These are phyloP conservation scores for Diaporthe citriasiana DNA, from an alignment of 2,329 filamentous ascomycete genomes.

Conservation along the genomic window DNA sequence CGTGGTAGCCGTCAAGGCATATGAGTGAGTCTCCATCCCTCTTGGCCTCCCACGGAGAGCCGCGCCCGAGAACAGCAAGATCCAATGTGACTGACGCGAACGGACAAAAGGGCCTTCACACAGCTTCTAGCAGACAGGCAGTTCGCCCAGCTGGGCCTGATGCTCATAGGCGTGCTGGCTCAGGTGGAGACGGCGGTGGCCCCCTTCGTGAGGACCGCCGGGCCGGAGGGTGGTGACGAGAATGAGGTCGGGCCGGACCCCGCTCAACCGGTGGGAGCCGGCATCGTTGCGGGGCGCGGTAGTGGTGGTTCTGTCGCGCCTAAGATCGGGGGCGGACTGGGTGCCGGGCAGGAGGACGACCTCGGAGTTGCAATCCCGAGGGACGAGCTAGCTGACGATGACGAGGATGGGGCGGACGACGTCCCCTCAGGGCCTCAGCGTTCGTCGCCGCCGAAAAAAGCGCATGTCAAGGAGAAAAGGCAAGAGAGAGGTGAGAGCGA, in stretches of 20 bases:
- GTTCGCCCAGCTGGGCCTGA: constrained; percentile 78
- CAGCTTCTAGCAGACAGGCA: constrained; percentile 80
- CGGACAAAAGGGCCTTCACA: constrained; percentile 71
- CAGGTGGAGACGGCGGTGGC: constrained; percentile 65
- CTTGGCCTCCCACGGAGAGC: not conserved
- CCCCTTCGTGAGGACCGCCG: constrained; percentile 49
- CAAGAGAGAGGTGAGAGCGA: constrained; percentile 41
- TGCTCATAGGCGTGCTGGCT: constrained; percentile 76
- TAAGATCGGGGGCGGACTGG: not conserved
- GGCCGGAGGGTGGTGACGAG: constrained; percentile 43
- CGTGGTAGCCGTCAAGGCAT: constrained; percentile 58
- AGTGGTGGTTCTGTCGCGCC: not conserved
- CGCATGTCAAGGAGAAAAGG: constrained; percentile 40
- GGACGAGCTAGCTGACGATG: constrained; percentile 43
- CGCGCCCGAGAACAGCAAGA: not conserved
- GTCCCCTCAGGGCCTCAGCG: not conserved
- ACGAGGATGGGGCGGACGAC: not conserved
- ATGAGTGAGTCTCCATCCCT: constrained; percentile 55
- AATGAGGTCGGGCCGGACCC: constrained; percentile 45
- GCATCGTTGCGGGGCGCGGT: not conserved
- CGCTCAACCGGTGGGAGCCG: constrained; percentile 41
- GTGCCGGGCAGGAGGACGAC: constrained; percentile 29
- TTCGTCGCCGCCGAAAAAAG: not conserved
- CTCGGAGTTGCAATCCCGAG: constrained; percentile 47
- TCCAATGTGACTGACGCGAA: not conserved